Evolutionary conservation across 202 grass and related monocot genomes (phyloP).

Genomic region (Schoenoplectus triqueter): DNA sequence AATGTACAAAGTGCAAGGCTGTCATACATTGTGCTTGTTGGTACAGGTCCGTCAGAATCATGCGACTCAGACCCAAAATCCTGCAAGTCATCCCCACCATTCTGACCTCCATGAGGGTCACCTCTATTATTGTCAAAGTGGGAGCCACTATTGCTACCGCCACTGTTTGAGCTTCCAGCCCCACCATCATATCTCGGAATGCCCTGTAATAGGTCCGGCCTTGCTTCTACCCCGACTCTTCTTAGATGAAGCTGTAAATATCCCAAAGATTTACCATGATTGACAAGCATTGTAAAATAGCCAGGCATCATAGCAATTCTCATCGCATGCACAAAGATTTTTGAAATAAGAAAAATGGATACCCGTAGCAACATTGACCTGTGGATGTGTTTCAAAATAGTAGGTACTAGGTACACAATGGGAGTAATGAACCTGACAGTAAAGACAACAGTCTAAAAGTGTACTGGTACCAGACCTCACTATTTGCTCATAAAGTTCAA

Average conservation of each 20-base stretch:
- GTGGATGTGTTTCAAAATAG: background rate
- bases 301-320: conserved; percentile 14
- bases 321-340: background rate
- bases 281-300: conserved; percentile 27
- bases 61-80: conserved; percentile 47
- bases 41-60: conserved; percentile 51
- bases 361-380: background rate
- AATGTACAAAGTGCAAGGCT: conserved; percentile 46
- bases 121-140: conserved; percentile 43
- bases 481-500: background rate
- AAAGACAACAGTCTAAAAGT: background rate
- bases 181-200: conserved; percentile 52
- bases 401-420: background rate
- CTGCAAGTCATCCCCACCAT: conserved; percentile 36
- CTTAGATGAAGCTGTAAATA: conserved; percentile 86
- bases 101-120: conserved; percentile 38
- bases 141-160: conserved; percentile 41
- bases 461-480: conserved; percentile 12
- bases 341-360: background rate
- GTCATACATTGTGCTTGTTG: conserved; percentile 49
- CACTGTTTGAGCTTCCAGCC: conserved; percentile 50
- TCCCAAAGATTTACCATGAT: conserved; percentile 41
- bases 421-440: conserved; percentile 10
- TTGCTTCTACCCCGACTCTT: conserved; percentile 85
- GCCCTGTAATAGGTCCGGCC: conserved; percentile 61